These are phyloP conservation scores for Pelagomonas calceolata DNA, from an alignment of 108 stramenopile genomes.

Conservation along the genomic window DNA sequence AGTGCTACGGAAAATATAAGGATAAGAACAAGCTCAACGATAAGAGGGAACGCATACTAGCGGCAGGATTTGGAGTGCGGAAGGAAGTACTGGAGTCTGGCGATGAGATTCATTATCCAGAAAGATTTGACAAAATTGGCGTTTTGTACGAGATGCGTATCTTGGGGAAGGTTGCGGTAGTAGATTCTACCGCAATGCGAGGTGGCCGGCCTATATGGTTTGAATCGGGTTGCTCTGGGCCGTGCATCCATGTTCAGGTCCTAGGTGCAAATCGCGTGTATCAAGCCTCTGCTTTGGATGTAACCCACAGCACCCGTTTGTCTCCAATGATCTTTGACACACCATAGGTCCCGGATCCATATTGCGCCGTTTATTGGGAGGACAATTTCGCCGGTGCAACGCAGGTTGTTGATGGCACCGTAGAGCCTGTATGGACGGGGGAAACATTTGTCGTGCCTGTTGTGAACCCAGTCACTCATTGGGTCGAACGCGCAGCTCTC, in stretches of 20 bases:
- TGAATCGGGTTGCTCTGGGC: no score
- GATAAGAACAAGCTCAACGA: background rate
- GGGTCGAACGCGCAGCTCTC: background rate
- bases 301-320: no score
- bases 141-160: background rate
- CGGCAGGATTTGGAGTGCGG: background rate
- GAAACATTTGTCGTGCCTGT: background rate
- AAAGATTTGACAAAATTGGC: background rate
- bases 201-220: no score
- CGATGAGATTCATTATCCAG: background rate
- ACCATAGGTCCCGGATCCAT: background rate
- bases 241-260: no score
- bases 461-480: background rate
- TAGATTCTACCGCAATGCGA: background rate
- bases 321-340: no score
- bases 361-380: background rate
- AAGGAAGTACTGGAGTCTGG: background rate
- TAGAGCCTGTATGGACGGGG: background rate
- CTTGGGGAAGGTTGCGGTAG: background rate
- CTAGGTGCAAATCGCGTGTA: background rate
- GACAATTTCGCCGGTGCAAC: background rate
- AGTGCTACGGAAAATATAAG: background rate
- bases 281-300: background rate
- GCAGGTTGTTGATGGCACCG: background rate
- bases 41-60: background rate